These are phyloP conservation scores for Rosa hybrid DNA, from an alignment of 331 rosid genomes.

Conservation along the genomic window DNA sequence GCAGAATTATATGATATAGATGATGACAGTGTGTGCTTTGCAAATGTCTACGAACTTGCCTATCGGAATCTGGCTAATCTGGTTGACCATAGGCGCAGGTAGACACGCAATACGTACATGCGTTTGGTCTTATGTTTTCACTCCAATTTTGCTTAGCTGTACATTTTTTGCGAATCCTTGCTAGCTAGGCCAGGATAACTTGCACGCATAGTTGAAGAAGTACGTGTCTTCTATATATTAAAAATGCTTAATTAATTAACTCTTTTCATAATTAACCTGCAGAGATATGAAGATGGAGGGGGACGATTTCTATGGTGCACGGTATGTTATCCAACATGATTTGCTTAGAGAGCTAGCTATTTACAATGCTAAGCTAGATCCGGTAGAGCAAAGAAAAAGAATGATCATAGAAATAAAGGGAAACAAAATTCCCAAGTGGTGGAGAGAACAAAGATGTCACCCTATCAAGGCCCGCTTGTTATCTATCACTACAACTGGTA, in stretches of 20 bases:
- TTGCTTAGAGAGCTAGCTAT: conserved; percentile 65
- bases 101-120: too few species aligned
- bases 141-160: background rate
- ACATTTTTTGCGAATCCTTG: too few species aligned
- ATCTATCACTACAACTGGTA: conserved; percentile 39
- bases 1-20: conserved; percentile 35
- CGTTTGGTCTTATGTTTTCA: background rate
- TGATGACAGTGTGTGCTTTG: conserved; percentile 28
- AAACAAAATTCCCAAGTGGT: conserved; percentile 48
- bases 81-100: conserved; percentile 35
- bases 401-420: conserved; percentile 35
- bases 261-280: background rate
- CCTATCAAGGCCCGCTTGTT: conserved; percentile 35
- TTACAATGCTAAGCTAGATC: conserved; percentile 31
- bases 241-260: too few species aligned
- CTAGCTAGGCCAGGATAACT: too few species aligned
- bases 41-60: conserved; percentile 33
- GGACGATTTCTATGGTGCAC: conserved; percentile 31
- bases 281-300: background rate
- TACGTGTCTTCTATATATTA: too few species aligned
- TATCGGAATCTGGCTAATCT: conserved; percentile 43
- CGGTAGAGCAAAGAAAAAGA: conserved; percentile 38
- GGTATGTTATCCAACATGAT: conserved; percentile 40
- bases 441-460: conserved; percentile 35
- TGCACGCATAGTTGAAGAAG: too few species aligned